These are phyloP conservation scores for Papiliotrema nemorosa DNA, from an alignment of 1,284 basidiomycete species.

Conservation along the genomic window DNA sequence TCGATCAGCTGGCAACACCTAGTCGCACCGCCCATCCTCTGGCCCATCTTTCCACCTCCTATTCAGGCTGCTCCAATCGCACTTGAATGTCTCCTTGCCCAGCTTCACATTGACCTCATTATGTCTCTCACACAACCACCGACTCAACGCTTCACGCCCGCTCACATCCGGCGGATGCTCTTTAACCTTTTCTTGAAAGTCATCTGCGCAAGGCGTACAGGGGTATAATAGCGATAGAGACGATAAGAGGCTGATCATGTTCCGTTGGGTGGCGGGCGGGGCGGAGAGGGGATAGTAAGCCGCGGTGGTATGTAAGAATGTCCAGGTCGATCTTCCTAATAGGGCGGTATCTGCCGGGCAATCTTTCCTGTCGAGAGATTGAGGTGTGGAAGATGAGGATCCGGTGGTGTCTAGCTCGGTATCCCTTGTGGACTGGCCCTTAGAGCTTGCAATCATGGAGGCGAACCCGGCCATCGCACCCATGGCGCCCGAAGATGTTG, in stretches of 20 bases:
- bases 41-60: conserved; percentile 91
- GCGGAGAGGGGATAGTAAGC: conserved; percentile 87
- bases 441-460: conserved; percentile 19
- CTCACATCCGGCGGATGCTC: conserved; percentile 69
- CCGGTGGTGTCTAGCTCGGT: conserved; percentile 6
- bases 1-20: no score
- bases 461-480: conserved; percentile 23
- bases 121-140: conserved; percentile 85
- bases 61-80: conserved; percentile 62
- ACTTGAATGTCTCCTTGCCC: conserved; percentile 78
- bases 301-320: conserved; percentile 88
- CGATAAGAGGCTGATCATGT: conserved; percentile 74
- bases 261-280: conserved; percentile 64
- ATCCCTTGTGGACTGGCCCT: no score
- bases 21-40: conserved; percentile 80
- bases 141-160: conserved; percentile 63
- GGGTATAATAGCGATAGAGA: conserved; percentile 80
- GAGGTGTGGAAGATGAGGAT: conserved; percentile 10
- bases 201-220: conserved; percentile 74
- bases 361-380: conserved; percentile 13
- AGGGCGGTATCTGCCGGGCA: conserved; percentile 63
- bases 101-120: conserved; percentile 84
- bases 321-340: conserved; percentile 88
- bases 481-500: conserved; percentile 9
- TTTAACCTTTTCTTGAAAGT: conserved; percentile 65